Conservation (phyloP, 176 grass and related monocot genomes). For the Musa itinerans region DNA sequence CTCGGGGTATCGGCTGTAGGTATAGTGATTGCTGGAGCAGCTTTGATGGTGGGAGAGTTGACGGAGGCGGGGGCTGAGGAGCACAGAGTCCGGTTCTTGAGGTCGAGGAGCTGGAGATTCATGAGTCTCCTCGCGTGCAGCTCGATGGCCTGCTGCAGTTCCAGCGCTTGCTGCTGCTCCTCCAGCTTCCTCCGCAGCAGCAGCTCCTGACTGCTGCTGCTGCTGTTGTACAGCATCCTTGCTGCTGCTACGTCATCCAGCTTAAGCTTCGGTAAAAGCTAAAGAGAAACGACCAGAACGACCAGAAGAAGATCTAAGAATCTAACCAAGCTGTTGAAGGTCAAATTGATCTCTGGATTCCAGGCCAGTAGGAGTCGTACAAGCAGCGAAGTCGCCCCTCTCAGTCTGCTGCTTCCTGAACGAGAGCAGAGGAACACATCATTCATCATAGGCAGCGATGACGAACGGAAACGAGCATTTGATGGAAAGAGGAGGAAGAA, state of each 20-base stretch:
- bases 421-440: neutral
- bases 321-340: conserved; percentile 68
- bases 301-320: too few relatives aligned
- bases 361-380: conserved; percentile 4
- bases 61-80: neutral
- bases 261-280: neutral
- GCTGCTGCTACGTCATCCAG: conserved; percentile 27
- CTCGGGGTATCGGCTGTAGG: neutral
- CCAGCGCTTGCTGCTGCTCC: conserved; percentile 67
- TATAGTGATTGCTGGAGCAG: neutral
- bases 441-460: too few relatives aligned
- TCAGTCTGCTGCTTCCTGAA: conserved; percentile 48
- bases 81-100: conserved; percentile 11
- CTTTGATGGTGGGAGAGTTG: neutral
- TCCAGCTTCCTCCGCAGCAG: conserved; percentile 64
- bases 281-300: neutral
- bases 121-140: conserved; percentile 19
- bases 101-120: conserved; percentile 26
- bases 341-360: conserved; percentile 56
- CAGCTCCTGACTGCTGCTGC: conserved; percentile 1
- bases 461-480: too few relatives aligned
- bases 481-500: neutral
- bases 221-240: conserved; percentile 53
- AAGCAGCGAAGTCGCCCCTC: neutral
- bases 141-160: conserved; percentile 37